Evolutionary conservation across 495 filamentous ascomycete species (phyloP).

Genomic region (Penicillium coprophilum): DNA sequence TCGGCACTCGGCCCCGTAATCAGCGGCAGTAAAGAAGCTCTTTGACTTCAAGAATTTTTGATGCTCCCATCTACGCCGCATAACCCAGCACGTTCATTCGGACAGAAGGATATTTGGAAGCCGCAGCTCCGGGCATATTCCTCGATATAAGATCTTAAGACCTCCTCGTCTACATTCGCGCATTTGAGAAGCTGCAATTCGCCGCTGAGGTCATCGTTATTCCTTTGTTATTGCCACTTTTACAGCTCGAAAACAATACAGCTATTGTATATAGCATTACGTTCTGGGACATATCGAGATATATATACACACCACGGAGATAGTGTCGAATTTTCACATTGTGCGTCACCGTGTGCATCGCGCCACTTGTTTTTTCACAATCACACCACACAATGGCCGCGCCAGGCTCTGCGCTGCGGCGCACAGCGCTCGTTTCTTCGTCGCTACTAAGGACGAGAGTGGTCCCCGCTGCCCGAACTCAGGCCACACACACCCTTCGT

Average conservation of each 20-base stretch:
- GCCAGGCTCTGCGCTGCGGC: slow-evolving; percentile 11
- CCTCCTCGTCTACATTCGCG: not conserved
- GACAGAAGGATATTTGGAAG: slow-evolving; percentile 26
- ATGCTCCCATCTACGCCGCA: slow-evolving; percentile 46
- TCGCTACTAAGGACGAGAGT: not conserved
- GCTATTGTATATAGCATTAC: not conserved
- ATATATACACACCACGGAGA: not conserved
- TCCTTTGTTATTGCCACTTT: not conserved
- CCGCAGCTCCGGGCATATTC: too few species aligned
- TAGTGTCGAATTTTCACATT: not conserved
- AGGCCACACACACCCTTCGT: not conserved
- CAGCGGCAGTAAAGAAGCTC: slow-evolving; percentile 11
- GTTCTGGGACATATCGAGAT: not conserved
- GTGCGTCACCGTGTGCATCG: not conserved
- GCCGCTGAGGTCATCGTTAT: slow-evolving; percentile 18
- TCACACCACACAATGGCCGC: slow-evolving; percentile 14
- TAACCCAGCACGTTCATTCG: slow-evolving; percentile 38
- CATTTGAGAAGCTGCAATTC: not conserved
- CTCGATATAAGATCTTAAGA: not conserved
- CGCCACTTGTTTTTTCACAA: not conserved
- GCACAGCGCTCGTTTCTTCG: slow-evolving; percentile 9
- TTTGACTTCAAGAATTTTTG: slow-evolving; percentile 21
- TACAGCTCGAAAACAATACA: not conserved
- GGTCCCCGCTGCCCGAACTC: not conserved
- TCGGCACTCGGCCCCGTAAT: slow-evolving; percentile 11